Conservation (phyloP, 2,329 filamentous ascomycete species). For the Raffaelea arxii region DNA sequence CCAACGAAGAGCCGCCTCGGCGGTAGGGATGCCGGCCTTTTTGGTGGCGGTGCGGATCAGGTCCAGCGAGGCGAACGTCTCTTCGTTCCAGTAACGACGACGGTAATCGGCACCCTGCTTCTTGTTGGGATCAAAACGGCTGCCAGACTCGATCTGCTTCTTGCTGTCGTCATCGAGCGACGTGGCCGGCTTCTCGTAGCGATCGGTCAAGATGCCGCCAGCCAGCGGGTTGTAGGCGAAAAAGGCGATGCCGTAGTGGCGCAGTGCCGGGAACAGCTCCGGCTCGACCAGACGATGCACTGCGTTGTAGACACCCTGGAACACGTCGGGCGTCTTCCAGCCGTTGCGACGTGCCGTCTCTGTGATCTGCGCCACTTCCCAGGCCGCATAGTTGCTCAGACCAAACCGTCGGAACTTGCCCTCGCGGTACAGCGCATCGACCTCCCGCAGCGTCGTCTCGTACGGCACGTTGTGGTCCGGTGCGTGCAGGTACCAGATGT, state of each 20-base stretch:
- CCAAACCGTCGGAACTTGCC: constrained; percentile 41
- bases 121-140: constrained; percentile 34
- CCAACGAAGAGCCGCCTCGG: constrained; percentile 28
- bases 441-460: constrained; percentile 39
- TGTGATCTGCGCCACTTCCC: constrained; percentile 32
- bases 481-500: constrained; percentile 37
- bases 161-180: background rate
- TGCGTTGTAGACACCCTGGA: constrained; percentile 33
- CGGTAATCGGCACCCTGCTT: constrained; percentile 10
- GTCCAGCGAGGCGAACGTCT: constrained; percentile 20
- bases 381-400: constrained; percentile 33
- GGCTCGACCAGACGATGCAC: constrained; percentile 28
- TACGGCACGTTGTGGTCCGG: constrained; percentile 41
- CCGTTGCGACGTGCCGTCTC: constrained; percentile 26
- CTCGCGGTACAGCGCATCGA: constrained; percentile 33
- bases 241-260: constrained; percentile 28
- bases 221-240: constrained; percentile 14
- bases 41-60: constrained; percentile 6
- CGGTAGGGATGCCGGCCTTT: constrained; percentile 7
- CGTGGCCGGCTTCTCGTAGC: background rate
- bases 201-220: constrained; percentile 8
- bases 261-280: constrained; percentile 31
- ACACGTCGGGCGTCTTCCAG: constrained; percentile 32
- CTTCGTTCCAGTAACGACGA: constrained; percentile 24
- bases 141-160: constrained; percentile 9